Evolutionary conservation across 2,329 filamentous ascomycete species (phyloP), one percentile per base, ranked within the genome.

Genomic region (Neodidymelliopsis sp.): DNA sequence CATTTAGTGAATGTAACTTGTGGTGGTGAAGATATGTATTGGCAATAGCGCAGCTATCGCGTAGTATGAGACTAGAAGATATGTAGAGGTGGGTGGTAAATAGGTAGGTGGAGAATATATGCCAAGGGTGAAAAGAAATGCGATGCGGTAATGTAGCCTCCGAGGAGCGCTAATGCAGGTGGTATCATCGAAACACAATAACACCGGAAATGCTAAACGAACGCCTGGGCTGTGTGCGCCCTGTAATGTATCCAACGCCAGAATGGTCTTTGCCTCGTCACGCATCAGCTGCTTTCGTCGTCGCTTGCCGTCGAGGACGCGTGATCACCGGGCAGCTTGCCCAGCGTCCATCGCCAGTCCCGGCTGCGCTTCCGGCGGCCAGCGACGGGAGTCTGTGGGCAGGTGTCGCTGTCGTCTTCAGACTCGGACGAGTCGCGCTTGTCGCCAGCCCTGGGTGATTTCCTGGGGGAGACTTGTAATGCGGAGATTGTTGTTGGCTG

Each of bases 331-430:
- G 67, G 58, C 18, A 80, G 53, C 9, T 80, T 76, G 1, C 77
- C 80, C 9, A 84, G 66, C 1, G 82, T 84, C 82, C 82, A 84
- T 35, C 76, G 72, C 82, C 82, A 84, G 57, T 82, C 77, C 15
- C 81, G 67, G 19, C 77, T 77, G 28, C 79, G 74, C 63, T 84
- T 84, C 51, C 73, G 74, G 18, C 80, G 78, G 12, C 78, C 76
- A 15, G 80, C 79, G 12, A 80, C 74, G 4, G 81, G 81, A 3
- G 81, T 84, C 39, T 78, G 75, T 0, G 80, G 80, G 55, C 72
- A 75, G 2, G 76, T 77, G 33, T 77, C 75, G 54, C 77, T 78
- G n/a, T 78, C 73, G 16, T 79, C 75, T 15, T 80, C 75, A 4
- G 74, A 71, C 4, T 69, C 67, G 2, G 67, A 70, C 1, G 71